Evolutionary conservation across 176 grass and related monocot genomes (phyloP).

Genomic region (Aegilops speltoides): DNA sequence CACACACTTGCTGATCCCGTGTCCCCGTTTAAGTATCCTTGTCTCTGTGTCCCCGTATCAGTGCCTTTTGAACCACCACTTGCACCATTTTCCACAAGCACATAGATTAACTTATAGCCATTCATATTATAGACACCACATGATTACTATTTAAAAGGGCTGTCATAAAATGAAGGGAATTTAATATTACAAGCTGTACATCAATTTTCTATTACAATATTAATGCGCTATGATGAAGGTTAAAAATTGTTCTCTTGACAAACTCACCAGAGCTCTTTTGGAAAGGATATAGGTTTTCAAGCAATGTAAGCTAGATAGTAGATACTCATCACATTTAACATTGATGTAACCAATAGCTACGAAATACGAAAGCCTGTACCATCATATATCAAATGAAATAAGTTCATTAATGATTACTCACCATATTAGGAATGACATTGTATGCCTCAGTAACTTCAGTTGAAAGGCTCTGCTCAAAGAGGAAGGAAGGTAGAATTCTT

Average conservation of each 20-base stretch:
- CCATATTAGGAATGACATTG: conserved; percentile 90
- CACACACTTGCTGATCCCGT: background rate
- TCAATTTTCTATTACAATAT: background rate
- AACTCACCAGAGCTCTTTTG: conserved; percentile 27
- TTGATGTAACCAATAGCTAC: background rate
- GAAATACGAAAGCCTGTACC: background rate
- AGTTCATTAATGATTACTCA: conserved; percentile 32
- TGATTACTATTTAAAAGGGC: background rate
- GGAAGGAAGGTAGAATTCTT: background rate
- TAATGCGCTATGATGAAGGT: background rate
- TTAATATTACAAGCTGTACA: background rate
- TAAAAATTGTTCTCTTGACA: conserved; percentile 8
- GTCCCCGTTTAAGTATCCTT: background rate
- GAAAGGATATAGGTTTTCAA: background rate
- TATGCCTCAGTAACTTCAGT: conserved; percentile 78
- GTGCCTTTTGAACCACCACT: background rate
- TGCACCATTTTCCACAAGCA: conserved; percentile 2
- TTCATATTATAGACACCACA: background rate
- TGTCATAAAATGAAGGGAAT: background rate
- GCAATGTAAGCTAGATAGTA: conserved; percentile 8
- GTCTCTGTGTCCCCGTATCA: background rate
- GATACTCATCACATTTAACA: background rate
- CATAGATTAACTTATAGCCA: conserved; percentile 1
- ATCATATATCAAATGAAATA: conserved; percentile 2
- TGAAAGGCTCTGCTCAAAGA: conserved; percentile 65